These are phyloP conservation scores for Diversispora eburnea DNA, from an alignment of 192 early-diverging fungal species.

Conservation along the genomic window DNA sequence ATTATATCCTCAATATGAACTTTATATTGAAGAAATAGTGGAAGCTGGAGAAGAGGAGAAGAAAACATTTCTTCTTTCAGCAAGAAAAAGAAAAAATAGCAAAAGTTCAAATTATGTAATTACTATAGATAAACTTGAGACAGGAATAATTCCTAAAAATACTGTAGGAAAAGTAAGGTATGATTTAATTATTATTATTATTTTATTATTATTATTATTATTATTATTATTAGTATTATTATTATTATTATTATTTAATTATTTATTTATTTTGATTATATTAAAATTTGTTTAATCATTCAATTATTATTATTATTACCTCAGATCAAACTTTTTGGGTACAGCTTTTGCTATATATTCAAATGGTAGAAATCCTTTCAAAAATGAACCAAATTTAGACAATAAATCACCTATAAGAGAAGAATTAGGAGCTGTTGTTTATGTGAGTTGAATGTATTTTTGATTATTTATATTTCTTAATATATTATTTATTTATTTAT, in stretches of 20 bases:
- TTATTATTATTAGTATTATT: constrained; percentile 18
- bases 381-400: constrained; percentile 27
- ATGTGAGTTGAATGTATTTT: constrained; percentile 47
- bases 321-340: constrained; percentile 81
- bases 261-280: not conserved
- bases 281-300: constrained; percentile 3
- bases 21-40: constrained; percentile 61
- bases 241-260: constrained; percentile 29
- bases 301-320: not conserved
- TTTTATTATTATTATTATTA: not conserved
- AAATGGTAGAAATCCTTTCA: constrained; percentile 45
- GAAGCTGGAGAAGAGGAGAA: constrained; percentile 32
- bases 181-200: not conserved
- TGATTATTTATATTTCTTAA: constrained; percentile 4
- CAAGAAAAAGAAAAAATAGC: constrained; percentile 65
- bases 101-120: constrained; percentile 65
- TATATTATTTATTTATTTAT: not conserved
- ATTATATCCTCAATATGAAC: constrained; percentile 66
- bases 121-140: constrained; percentile 31
- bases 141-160: constrained; percentile 10
- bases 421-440: constrained; percentile 74
- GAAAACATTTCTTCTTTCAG: constrained; percentile 58
- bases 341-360: constrained; percentile 78
- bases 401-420: constrained; percentile 52
- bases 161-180: constrained; percentile 48